Evolutionary conservation across 192 early-diverging fungal species (phyloP), one percentile per base, ranked within the genome.

Genomic region (Cetraspora pellucida): DNA sequence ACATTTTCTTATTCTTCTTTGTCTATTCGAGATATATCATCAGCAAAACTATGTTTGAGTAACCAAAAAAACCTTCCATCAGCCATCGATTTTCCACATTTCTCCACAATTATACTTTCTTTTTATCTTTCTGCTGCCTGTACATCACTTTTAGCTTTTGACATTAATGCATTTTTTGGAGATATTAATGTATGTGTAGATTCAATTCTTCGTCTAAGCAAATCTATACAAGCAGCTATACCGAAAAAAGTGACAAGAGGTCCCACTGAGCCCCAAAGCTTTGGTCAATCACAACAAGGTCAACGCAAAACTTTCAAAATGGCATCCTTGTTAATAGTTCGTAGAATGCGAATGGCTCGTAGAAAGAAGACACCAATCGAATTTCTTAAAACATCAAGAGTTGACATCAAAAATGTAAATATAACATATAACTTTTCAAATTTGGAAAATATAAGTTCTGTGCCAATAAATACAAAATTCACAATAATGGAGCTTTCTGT

Each of bases 91-190:
- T 30, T 85, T 16, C 81, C 82, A 10, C n/a, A 55, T 44, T 27
- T 68, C 0, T 70, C 77, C n/a, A 49, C 30, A 8, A 43, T 85
- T 10, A 74, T 61, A 0, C 47, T 85, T 23, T 84, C 77, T 17
- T 82, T 77, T 72, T 77, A 81, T 76, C 75, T 85, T 28, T 80
- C 79, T 11, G 81, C 84, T 21, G 77, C 79, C 0, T 85, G 84
- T 75, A 66, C 81, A 2, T 77, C 82, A 0, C 43, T 85, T 5
- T 82, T 82, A 44, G 72, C 77, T 31, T 55, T 83, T 10, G 82
- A 83, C 19, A 28, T 80, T 21, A 49, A 69, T 27, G 23, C 77
- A 3, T 27, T 61, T 21, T 21, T 83, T 1, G 67, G 59, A 2
- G 45, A 60, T 9, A 47, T 81, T 74, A 25, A 46, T 45, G 17